A percentile compares a stretch with the other conserved stretches of the same genome.
phyloP scores from a whole-genome alignment of 345 rosid genomes.

The Diplotaxis tenuifolia region DNA sequence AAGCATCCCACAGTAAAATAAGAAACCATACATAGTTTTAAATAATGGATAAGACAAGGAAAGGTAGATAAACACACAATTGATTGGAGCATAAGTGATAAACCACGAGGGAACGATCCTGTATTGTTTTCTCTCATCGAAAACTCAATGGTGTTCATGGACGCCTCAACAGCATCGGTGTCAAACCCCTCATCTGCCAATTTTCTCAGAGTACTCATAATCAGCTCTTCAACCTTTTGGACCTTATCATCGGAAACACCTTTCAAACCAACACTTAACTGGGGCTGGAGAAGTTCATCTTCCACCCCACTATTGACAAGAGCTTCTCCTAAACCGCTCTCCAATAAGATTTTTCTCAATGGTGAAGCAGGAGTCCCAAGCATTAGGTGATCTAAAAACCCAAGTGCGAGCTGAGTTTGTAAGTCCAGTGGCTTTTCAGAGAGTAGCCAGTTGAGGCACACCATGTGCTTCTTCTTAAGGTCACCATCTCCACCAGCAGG shows the following conservation, averaged over 20 bases:
- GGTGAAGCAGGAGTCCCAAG: constrained; percentile 96
- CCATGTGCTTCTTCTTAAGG: constrained; percentile 84
- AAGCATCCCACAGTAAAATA: constrained; percentile 25
- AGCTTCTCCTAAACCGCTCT: constrained; percentile 92
- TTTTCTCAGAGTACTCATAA: constrained; percentile 63
- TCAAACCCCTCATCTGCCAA: constrained; percentile 88
- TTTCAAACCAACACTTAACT: constrained; percentile 86
- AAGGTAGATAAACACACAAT: constrained; percentile 44
- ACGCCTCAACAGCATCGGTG: constrained; percentile 82
- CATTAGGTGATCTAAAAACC: constrained; percentile 87
- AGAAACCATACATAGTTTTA: constrained; percentile 7
- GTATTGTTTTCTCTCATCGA: constrained; percentile 95
- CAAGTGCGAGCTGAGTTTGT: constrained; percentile 81
- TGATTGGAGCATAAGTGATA: constrained; percentile 91
- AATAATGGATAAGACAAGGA: neutral
- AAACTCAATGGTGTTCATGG: constrained; percentile 96
- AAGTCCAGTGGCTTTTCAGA: constrained; percentile 80
- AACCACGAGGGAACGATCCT: constrained; percentile 96
- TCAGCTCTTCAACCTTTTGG: constrained; percentile 67
- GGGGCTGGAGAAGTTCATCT: constrained; percentile 94
- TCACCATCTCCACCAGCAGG: constrained; percentile 80
- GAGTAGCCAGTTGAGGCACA: constrained; percentile 87
- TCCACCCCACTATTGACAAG: constrained; percentile 84
- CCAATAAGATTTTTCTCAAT: constrained; percentile 74
- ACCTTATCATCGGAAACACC: constrained; percentile 71